These are phyloP conservation scores for Argentina anserina DNA, from an alignment of 306 rosid genomes.

Conservation along the genomic window DNA sequence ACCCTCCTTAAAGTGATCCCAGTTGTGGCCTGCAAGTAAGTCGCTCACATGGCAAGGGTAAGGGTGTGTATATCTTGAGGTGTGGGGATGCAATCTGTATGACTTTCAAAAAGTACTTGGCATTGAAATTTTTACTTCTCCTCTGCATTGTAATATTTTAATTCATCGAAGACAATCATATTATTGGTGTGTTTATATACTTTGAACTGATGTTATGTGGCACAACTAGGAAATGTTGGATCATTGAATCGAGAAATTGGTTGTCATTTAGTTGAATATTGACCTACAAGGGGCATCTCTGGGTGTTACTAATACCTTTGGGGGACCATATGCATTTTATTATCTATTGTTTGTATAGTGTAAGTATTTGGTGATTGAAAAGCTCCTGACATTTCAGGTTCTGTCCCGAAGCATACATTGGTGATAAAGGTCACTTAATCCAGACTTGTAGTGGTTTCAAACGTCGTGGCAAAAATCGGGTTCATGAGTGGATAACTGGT, in stretches of 20 bases:
- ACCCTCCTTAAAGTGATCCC: constrained; percentile 56
- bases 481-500: constrained; percentile 71
- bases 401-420: constrained; percentile 71
- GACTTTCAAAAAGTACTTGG: not conserved
- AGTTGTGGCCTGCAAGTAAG: constrained; percentile 76
- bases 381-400: constrained; percentile 43
- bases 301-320: not conserved
- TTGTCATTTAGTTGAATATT: not conserved
- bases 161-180: not conserved
- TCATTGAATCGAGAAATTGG: not conserved
- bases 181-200: not conserved
- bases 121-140: not conserved
- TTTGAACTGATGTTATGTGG: not conserved
- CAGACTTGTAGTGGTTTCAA: constrained; percentile 66
- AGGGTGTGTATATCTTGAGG: not conserved
- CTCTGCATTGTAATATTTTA: not conserved
- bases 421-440: constrained; percentile 71
- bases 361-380: not conserved
- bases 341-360: not conserved
- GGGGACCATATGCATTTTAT: not conserved
- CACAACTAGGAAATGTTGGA: not conserved
- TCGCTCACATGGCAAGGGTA: constrained; percentile 2
- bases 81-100: not conserved
- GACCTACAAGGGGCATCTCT: not conserved
- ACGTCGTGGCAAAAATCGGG: constrained; percentile 54